Conservation (phyloP, 352 stramenopile genomes). For the Pythium oligandrum region DNA sequence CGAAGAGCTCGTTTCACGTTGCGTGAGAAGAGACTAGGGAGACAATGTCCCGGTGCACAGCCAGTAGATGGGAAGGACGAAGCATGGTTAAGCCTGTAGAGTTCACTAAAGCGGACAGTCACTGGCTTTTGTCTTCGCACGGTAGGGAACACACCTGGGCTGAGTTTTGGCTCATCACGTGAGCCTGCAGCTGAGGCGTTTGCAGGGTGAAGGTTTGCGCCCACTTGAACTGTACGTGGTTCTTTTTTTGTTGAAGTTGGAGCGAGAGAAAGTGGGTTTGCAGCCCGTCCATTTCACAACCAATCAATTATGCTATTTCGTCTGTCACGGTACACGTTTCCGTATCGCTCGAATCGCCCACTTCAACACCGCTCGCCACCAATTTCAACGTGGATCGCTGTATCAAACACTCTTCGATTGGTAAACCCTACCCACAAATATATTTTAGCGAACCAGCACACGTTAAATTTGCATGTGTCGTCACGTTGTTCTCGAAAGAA, state of each 20-base stretch:
- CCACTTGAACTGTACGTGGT: slow-evolving; percentile 14
- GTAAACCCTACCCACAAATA: slow-evolving; percentile 3
- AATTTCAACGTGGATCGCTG: slow-evolving; percentile 6
- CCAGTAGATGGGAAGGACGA: no score
- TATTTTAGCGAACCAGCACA: slow-evolving; percentile 12
- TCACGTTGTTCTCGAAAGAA: slow-evolving; percentile 7
- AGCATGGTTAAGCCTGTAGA: no score
- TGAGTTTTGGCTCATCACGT: no score
- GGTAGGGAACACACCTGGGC: no score
- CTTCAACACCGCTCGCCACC: slow-evolving; percentile 36
- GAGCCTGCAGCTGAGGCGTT: background rate
- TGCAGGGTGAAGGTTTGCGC: background rate
- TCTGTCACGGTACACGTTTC: slow-evolving; percentile 11
- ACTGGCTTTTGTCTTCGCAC: no score
- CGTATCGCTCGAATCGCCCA: slow-evolving; percentile 11
- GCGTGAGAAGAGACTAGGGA: no score
- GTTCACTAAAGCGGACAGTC: no score
- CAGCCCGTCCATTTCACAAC: slow-evolving; percentile 12
- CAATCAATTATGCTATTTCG: slow-evolving; percentile 20
- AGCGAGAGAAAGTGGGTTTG: slow-evolving; percentile 23
- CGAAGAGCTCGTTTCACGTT: no score
- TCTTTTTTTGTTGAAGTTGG: slow-evolving; percentile 72
- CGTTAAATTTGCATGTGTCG: background rate
- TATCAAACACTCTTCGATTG: slow-evolving; percentile 8
- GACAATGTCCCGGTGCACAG: no score